Evolutionary conservation across 2,329 filamentous ascomycete species (phyloP).

Genomic region (Claviceps maximensis): DNA sequence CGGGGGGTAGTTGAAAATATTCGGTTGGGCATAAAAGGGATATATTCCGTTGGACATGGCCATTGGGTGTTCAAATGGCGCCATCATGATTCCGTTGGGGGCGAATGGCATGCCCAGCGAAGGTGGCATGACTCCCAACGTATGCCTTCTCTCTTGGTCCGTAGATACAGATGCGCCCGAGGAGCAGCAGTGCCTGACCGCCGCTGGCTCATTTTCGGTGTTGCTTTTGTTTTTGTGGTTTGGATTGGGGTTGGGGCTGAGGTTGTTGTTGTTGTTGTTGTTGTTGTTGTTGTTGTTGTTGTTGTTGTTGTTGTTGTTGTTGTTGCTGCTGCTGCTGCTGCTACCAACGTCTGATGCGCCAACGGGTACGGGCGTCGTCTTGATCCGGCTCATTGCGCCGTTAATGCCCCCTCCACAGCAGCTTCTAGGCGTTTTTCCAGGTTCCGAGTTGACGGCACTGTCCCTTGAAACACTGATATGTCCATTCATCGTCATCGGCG

Average conservation of each 20-base stretch:
- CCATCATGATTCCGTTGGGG: constrained; percentile 20
- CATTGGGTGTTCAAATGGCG: constrained; percentile 23
- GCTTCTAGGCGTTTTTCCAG: constrained; percentile 8
- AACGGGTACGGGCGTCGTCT: constrained; percentile 2
- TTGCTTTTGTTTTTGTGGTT: neutral
- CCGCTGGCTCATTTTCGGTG: constrained; percentile 6
- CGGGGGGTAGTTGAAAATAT: constrained; percentile 38
- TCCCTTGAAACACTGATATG: constrained; percentile 11
- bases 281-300: neutral
- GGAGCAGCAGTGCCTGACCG: constrained; percentile 18
- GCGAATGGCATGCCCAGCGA: constrained; percentile 9
- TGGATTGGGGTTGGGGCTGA: too few species aligned
- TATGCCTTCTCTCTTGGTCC: constrained; percentile 11
- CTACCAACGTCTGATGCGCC: constrained; percentile 8
- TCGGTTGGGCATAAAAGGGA: constrained; percentile 28
- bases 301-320: neutral
- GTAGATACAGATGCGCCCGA: constrained; percentile 7
- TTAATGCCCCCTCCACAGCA: constrained; percentile 13
- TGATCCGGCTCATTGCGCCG: neutral
- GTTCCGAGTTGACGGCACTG: constrained; percentile 6
- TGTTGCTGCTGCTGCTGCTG: neutral
- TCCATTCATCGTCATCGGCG: constrained; percentile 9
- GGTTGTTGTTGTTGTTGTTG: neutral
- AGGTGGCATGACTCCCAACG: constrained; percentile 10
- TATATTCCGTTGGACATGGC: constrained; percentile 26